phyloP scores from a whole-genome alignment of 2,329 filamentous ascomycete genomes.

The Colletotrichum shisoi region DNA sequence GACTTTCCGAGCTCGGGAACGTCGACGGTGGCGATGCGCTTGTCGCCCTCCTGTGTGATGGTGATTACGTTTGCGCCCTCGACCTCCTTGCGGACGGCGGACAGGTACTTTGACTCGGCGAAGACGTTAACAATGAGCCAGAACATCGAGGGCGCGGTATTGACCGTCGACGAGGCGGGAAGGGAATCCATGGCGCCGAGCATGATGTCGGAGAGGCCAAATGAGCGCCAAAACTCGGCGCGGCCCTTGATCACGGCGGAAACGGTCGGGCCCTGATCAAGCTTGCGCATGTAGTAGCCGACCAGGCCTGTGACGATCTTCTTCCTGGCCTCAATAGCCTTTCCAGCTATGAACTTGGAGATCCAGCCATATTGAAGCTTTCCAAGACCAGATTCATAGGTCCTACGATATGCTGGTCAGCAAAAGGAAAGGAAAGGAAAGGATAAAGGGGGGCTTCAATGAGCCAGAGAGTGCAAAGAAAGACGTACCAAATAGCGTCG shows the following conservation, averaged over 20 bases:
- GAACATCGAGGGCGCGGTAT: constrained; percentile 51
- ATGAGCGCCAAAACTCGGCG: constrained; percentile 43
- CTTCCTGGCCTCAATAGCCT: constrained; percentile 42
- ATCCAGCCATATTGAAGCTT: constrained; percentile 28
- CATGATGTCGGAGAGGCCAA: constrained; percentile 44
- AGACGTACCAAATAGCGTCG: constrained; percentile 9
- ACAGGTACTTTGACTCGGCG: constrained; percentile 42
- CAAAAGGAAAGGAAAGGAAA: not conserved
- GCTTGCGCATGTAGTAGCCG: constrained; percentile 44
- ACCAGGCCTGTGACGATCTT: constrained; percentile 43
- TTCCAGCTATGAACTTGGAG: constrained; percentile 40
- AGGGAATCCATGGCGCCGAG: constrained; percentile 47
- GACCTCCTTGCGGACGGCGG: constrained; percentile 47
- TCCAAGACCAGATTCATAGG: constrained; percentile 17
- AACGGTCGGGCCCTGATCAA: constrained; percentile 43
- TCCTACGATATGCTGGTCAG: not conserved
- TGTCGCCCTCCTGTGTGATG: constrained; percentile 19
- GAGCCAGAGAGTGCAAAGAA: not conserved
- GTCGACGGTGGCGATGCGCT: constrained; percentile 45
- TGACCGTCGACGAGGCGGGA: constrained; percentile 45
- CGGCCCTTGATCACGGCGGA: constrained; percentile 46
- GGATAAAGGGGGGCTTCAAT: too few relatives aligned
- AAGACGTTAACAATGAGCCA: constrained; percentile 50
- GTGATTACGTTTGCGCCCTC: constrained; percentile 37
- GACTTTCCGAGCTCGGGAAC: constrained; percentile 48